phyloP scores from a whole-genome alignment of 2,329 filamentous ascomycete species.

The Cryphonectria naterciae region DNA sequence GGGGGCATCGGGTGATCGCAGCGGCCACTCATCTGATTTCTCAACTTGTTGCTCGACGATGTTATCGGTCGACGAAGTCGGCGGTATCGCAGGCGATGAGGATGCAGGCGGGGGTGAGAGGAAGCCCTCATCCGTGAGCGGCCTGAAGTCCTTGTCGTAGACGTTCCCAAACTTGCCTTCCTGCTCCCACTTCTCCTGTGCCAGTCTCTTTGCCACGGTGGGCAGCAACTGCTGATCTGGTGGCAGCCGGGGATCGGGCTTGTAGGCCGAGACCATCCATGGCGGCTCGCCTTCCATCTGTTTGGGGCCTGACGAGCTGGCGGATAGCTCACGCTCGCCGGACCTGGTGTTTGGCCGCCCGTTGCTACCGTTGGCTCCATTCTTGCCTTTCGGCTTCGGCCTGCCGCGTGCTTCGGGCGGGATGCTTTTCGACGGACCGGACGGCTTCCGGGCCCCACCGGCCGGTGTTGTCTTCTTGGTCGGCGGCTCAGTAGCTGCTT shows the following conservation, averaged over 20 bases:
- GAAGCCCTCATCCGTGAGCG: slow-evolving; percentile 71
- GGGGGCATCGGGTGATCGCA: slow-evolving; percentile 49
- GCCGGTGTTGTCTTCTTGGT: slow-evolving; percentile 53
- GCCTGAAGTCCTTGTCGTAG: slow-evolving; percentile 87
- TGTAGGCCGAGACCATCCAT: slow-evolving; percentile 94
- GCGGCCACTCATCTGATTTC: slow-evolving; percentile 61
- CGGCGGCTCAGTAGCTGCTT: slow-evolving; percentile 53
- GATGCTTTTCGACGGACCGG: slow-evolving; percentile 47
- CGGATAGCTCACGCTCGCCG: slow-evolving; percentile 58
- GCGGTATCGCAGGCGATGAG: slow-evolving; percentile 12
- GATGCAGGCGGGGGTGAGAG: slow-evolving; percentile 43
- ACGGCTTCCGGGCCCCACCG: slow-evolving; percentile 48
- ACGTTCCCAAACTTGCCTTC: slow-evolving; percentile 84
- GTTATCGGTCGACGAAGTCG: slow-evolving; percentile 40
- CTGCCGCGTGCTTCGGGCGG: slow-evolving; percentile 57
- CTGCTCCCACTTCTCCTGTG: slow-evolving; percentile 94
- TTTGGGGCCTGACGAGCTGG: slow-evolving; percentile 48
- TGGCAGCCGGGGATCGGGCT: slow-evolving; percentile 89
- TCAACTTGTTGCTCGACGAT: slow-evolving; percentile 38
- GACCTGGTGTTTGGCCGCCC: slow-evolving; percentile 66
- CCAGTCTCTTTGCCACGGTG: slow-evolving; percentile 86
- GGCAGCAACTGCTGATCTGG: slow-evolving; percentile 95
- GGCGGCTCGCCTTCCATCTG: slow-evolving; percentile 92
- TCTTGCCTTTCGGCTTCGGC: slow-evolving; percentile 68
- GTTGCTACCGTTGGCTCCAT: slow-evolving; percentile 53